Base-by-base conservation (phyloP, 75 land plant species). In the Picea glauca region DNA sequence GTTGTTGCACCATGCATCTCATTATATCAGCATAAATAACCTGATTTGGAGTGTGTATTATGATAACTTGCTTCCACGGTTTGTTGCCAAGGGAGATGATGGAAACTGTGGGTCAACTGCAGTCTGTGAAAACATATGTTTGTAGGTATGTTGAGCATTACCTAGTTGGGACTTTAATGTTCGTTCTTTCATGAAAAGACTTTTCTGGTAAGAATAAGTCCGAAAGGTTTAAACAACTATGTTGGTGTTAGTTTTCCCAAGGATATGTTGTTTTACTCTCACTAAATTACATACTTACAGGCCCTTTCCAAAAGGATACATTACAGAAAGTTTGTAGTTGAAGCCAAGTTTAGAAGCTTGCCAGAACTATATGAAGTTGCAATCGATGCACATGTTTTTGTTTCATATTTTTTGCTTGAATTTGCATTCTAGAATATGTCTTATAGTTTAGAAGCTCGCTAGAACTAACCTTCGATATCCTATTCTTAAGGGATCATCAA, bases 281-380 rank as follows among this genome's bases (percentile, higher is more conserved):
- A 18, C n/a, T 38, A 26, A 38, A 54, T 46, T 21, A 30, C 32
- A 12, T 50, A 73, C 46, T 18, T 85, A 60, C 91, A 96, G 96
- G 97, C 94, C 8, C 78, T 96, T 18, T 94, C 99, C 32, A 92
- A 90, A 79, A 92, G 99, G 75, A 96, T 96, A 58, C 99, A 96
- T 75, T 92, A 90, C 80, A 97, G 96, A 58, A 92, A 86, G 80
- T 92, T 83, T 70, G 99, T 96, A 62, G 99, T 94, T 38, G 99
- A 96, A 81, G 97, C 90, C 2, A 96, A 96, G 74, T 96, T 87
- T 78, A 79, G 81, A 82, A 93, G 88, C 58, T 80, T 87, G 61
- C 93, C 94, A 9, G 62, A 90, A 62, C 84, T 84, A 5, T 96
- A 94, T 82, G 84, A 64, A 57, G 79, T 80, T 74, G 80, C 79